Base-by-base conservation (phyloP, 108 stramenopile genomes). In the Nitzschia palea region DNA sequence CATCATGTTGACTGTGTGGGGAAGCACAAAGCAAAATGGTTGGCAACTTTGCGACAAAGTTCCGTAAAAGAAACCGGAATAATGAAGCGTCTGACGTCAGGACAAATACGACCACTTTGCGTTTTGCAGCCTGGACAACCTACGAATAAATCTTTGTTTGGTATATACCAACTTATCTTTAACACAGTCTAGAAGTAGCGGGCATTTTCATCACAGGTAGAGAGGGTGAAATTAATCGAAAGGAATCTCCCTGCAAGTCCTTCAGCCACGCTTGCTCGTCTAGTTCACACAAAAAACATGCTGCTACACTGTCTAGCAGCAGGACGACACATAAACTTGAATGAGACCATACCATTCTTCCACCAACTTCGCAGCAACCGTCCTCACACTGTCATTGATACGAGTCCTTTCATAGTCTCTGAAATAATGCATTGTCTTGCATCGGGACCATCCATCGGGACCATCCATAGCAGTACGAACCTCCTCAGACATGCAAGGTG, bases 211-310 rank as follows among this genome's bases (percentile, higher is more conserved):
- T 65, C 45, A 45, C 74, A 68, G 56, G 35, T 23, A 50, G 64
- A 68, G 66, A 55, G 28, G 48, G 74, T 68, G 62, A 76, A 56
- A 28, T 36, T 74, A 74, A 62, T 66, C 79, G 73, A 56, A 71
- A 80, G 54, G 79, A 68, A 68, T 80, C 79, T 67, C 80, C 80
- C 74, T 76, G 80, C 56, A 81, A 70, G 70, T 81, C 80, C 74
- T 81, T 81, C 80, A 81, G 70, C 75, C 74, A 81, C 54, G 25
- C 53, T 53, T 60, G 53, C 62, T 68, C 67, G 47, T 52, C 67
- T 57, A 76, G 62, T 32, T 54, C 67, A 44, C 48, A 66, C 58
- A 37, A 61, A 25, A 37, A 15, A 51, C 50, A 48, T 48, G 63
- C 50, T 51, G 63, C 47, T 64, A 51, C 48, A 42, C 63, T 51